Evolutionary conservation across 2,329 filamentous ascomycete species (phyloP).

Genomic region (Fusarium floridanum): DNA sequence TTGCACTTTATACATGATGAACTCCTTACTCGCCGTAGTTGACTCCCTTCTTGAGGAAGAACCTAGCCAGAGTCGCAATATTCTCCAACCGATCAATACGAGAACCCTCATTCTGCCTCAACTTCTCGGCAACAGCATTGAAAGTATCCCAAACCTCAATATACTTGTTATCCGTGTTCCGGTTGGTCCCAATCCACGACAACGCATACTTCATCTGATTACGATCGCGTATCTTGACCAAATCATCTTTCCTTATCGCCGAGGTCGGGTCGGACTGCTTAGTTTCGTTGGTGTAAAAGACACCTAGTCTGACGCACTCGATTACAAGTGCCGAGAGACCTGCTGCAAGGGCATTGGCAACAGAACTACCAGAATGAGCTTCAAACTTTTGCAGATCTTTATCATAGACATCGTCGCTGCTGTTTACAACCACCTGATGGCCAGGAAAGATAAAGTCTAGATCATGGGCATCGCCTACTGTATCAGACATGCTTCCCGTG

Average conservation of each 20-base stretch:
- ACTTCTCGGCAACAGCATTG: neutral
- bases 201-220: conserved; percentile 1
- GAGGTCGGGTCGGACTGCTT: neutral
- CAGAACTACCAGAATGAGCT: conserved; percentile 16
- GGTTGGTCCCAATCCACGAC: neutral
- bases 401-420: conserved; percentile 5
- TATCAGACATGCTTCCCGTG: conserved; percentile 13
- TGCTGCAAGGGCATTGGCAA: conserved; percentile 17
- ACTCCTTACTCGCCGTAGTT: neutral
- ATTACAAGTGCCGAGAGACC: conserved; percentile 18
- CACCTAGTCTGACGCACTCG: conserved; percentile 9
- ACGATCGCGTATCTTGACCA: neutral
- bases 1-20: neutral
- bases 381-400: conserved; percentile 11
- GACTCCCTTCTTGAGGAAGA: conserved; percentile 9
- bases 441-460: conserved; percentile 9
- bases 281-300: conserved; percentile 10
- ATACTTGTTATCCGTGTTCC: conserved; percentile 12
- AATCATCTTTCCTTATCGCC: neutral
- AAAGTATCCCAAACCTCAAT: conserved; percentile 7
- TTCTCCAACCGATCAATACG: conserved; percentile 5
- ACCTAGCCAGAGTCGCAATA: conserved; percentile 3
- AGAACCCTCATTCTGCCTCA: conserved; percentile 11
- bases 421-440: conserved; percentile 11
- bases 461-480: conserved; percentile 11